Evolutionary conservation across 371 early-diverging fungal genomes (phyloP).

Genomic region (Mucor saturninus): DNA sequence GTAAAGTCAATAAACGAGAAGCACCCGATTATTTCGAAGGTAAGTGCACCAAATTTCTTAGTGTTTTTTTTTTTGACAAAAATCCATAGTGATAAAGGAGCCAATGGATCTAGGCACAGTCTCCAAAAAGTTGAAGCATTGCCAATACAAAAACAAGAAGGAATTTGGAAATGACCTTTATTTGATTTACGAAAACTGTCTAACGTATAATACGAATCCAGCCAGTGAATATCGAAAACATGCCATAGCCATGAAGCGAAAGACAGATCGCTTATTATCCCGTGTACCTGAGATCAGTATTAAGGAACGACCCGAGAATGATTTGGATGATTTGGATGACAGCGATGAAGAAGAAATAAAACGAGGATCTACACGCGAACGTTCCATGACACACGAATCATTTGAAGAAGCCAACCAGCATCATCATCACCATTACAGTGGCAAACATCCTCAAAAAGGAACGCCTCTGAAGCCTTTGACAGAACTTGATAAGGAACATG

Average conservation of each 20-base stretch:
- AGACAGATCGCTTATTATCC: slow-evolving; percentile 70
- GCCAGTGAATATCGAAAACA: slow-evolving; percentile 81
- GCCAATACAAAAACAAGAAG: slow-evolving; percentile 73
- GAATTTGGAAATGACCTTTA: slow-evolving; percentile 79
- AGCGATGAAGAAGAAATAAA: slow-evolving; percentile 18
- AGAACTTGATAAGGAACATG: slow-evolving; percentile 38
- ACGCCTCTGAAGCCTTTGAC: slow-evolving; percentile 26
- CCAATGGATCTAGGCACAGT: slow-evolving; percentile 93
- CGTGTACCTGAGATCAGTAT: slow-evolving; percentile 81
- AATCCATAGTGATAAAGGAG: slow-evolving; percentile 68
- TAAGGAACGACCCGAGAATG: slow-evolving; percentile 57
- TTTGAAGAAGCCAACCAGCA: neutral
- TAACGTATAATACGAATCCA: slow-evolving; percentile 78
- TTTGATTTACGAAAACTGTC: slow-evolving; percentile 84
- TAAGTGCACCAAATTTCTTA: slow-evolving; percentile 6
- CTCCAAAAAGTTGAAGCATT: slow-evolving; percentile 72
- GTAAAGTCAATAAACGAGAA: slow-evolving; percentile 89
- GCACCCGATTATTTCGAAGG: slow-evolving; percentile 94
- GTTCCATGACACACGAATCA: slow-evolving; percentile 10
- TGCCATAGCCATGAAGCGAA: slow-evolving; percentile 79
- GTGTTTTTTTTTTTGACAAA: neutral
- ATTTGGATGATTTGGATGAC: slow-evolving; percentile 46
- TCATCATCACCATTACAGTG: slow-evolving; percentile 6
- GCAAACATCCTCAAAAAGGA: slow-evolving; percentile 17
- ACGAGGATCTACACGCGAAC: neutral